Evolutionary conservation across 495 filamentous ascomycete genomes (phyloP).

Genomic region (Pseudotulostoma volvatum): DNA sequence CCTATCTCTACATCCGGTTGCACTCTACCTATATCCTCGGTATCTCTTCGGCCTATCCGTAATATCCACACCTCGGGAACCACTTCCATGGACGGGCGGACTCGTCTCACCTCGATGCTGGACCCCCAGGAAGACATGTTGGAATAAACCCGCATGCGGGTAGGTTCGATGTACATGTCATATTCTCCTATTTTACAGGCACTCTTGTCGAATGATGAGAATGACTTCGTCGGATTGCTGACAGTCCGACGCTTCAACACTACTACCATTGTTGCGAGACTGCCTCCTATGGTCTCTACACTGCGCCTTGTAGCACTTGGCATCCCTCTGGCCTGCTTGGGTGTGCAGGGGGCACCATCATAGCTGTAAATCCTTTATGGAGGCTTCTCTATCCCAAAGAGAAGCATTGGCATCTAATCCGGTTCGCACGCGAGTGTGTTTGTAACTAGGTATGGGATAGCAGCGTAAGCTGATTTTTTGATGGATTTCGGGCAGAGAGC

Average conservation of each 20-base stretch:
- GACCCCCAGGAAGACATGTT: slow-evolving; percentile 32
- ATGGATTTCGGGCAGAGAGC: slow-evolving; percentile 39
- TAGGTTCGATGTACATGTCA: slow-evolving; percentile 29
- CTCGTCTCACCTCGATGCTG: slow-evolving; percentile 38
- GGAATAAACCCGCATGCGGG: slow-evolving; percentile 33
- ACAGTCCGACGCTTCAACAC: slow-evolving; percentile 41
- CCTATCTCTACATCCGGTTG: slow-evolving; percentile 39
- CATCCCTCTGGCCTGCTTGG: slow-evolving; percentile 41
- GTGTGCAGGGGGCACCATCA: slow-evolving; percentile 38
- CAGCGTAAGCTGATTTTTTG: slow-evolving; percentile 38
- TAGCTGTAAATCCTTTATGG: slow-evolving; percentile 39
- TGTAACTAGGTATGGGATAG: slow-evolving; percentile 14
- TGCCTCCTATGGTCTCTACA: slow-evolving; percentile 23
- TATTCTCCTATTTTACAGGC: slow-evolving; percentile 42
- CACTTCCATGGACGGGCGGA: slow-evolving; percentile 40
- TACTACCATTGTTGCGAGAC: slow-evolving; percentile 22
- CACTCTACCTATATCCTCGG: slow-evolving; percentile 45
- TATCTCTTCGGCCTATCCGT: slow-evolving; percentile 41
- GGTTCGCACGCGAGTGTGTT: slow-evolving; percentile 49
- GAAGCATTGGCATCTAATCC: slow-evolving; percentile 39
- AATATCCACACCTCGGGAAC: slow-evolving; percentile 37
- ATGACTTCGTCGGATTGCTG: slow-evolving; percentile 34
- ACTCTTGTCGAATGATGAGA: slow-evolving; percentile 40
- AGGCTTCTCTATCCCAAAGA: slow-evolving; percentile 36
- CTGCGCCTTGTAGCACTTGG: slow-evolving; percentile 24